A percentile compares a stretch with the other conserved stretches of the same genome.
Conservation (phyloP, 352 stramenopile genomes). For the Detonula confervacea region DNA sequence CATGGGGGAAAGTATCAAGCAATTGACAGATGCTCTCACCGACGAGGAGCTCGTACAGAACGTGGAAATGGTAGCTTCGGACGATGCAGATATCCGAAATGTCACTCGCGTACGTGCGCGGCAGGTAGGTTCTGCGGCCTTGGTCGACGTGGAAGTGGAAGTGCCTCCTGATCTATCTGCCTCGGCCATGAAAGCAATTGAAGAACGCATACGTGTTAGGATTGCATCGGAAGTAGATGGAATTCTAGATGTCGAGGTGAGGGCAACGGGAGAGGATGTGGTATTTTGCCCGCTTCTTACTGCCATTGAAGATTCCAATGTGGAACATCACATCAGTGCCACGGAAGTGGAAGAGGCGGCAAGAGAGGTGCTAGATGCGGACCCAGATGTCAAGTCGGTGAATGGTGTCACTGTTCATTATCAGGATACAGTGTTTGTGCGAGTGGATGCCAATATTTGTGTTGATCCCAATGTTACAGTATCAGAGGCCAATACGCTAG, state of each 20-base stretch:
- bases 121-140: slow-evolving; percentile 70
- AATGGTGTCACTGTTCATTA: slow-evolving; percentile 61
- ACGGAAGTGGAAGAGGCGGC: slow-evolving; percentile 36
- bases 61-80: slow-evolving; percentile 51
- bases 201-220: slow-evolving; percentile 63
- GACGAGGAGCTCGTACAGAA: slow-evolving; percentile 62
- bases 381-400: slow-evolving; percentile 53
- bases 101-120: slow-evolving; percentile 63
- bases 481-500: slow-evolving; percentile 42
- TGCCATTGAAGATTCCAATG: slow-evolving; percentile 34
- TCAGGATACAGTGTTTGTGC: slow-evolving; percentile 58
- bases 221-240: slow-evolving; percentile 51
- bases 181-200: slow-evolving; percentile 66
- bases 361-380: slow-evolving; percentile 27
- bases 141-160: slow-evolving; percentile 70
- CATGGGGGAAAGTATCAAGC: slow-evolving; percentile 76
- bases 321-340: slow-evolving; percentile 44
- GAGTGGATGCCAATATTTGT: slow-evolving; percentile 64
- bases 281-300: slow-evolving; percentile 60
- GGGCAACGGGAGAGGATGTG: slow-evolving; percentile 36
- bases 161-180: slow-evolving; percentile 58
- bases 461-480: slow-evolving; percentile 44
- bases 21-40: slow-evolving; percentile 77
- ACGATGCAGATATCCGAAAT: slow-evolving; percentile 65
- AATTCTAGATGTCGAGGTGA: slow-evolving; percentile 57